These are phyloP conservation scores for Dryas alaskensis DNA, from an alignment of 306 rosid species.

Conservation along the genomic window DNA sequence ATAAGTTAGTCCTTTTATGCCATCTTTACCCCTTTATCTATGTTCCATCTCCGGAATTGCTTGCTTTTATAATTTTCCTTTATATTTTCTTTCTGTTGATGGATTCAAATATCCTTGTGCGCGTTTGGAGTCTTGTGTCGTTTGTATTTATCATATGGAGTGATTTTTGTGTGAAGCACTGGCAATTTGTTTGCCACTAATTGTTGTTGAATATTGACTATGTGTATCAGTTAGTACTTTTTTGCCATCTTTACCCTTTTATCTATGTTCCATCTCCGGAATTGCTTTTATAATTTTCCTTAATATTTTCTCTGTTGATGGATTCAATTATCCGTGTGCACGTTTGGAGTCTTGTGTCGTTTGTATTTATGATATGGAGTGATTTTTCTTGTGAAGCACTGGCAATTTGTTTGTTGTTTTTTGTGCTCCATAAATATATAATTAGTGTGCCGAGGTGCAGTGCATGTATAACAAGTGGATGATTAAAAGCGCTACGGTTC, in stretches of 20 bases:
- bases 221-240: no score
- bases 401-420: neutral
- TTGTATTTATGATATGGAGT: neutral
- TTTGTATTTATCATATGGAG: neutral
- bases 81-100: neutral
- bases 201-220: no score
- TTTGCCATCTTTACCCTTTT: no score
- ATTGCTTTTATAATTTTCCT: no score
- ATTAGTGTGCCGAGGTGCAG: neutral
- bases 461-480: constrained; percentile 15
- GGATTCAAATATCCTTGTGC: neutral
- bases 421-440: neutral
- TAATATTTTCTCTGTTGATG: no score
- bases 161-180: neutral
- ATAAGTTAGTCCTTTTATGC: constrained; percentile 2
- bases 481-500: neutral
- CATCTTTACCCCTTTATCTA: neutral
- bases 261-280: no score
- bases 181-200: no score
- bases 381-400: no score
- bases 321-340: neutral
- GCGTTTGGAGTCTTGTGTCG: neutral
- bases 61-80: neutral
- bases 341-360: neutral
- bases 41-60: neutral